Evolutionary conservation across 345 rosid species (phyloP).

Genomic region (Citrus mangshanensis): DNA sequence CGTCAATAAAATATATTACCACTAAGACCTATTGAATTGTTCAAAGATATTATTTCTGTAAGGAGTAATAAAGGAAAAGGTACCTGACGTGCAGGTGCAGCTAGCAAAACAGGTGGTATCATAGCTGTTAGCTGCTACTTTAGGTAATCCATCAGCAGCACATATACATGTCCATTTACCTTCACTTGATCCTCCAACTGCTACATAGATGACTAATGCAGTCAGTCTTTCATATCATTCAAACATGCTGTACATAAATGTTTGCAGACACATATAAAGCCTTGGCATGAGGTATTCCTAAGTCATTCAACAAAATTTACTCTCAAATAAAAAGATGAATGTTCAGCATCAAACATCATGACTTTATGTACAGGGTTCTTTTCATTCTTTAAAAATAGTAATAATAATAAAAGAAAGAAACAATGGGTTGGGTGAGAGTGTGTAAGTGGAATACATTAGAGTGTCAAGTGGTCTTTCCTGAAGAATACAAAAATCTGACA

Average conservation of each 20-base stretch:
- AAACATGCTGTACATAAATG: background rate
- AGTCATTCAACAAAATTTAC: background rate
- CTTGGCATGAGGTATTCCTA: background rate
- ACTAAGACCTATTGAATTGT: background rate
- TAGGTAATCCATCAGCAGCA: conserved; percentile 71
- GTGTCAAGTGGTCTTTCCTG: background rate
- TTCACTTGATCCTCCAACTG: conserved; percentile 39
- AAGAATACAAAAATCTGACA: background rate
- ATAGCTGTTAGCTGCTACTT: conserved; percentile 38
- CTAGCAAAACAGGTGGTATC: conserved; percentile 65
- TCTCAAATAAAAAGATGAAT: background rate
- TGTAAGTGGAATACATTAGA: background rate
- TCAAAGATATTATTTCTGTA: background rate
- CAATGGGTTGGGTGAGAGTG: background rate
- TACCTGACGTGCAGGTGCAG: conserved; percentile 94
- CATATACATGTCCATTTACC: conserved; percentile 72
- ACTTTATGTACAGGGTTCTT: background rate
- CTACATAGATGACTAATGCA: conserved; percentile 12
- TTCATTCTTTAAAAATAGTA: background rate
- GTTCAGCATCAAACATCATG: background rate
- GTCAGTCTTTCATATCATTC: conserved; percentile 1
- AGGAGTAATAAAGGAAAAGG: conserved; percentile 6
- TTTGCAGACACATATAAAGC: background rate
- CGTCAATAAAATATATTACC: too few relatives aligned
- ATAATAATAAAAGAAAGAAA: background rate